Conservation (phyloP, 768 basidiomycete genomes). For the Rubroboletus pulcherrimus region DNA sequence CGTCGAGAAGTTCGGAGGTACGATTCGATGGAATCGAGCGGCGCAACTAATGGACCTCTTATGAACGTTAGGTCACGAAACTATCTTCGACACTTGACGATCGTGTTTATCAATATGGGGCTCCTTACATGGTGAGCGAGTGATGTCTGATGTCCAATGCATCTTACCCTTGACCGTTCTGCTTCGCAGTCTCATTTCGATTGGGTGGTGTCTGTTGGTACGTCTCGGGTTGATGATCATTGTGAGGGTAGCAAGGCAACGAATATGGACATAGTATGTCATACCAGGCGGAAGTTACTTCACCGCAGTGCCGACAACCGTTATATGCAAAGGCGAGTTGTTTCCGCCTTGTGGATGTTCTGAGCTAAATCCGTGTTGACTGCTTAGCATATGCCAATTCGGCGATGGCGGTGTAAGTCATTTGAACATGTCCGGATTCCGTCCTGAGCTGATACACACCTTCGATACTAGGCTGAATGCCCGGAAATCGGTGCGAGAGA, state of each 20-base stretch:
- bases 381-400: slow-evolving; percentile 7
- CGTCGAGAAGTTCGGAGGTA: slow-evolving; percentile 7
- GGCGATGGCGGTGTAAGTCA: slow-evolving; percentile 11
- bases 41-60: not conserved
- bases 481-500: not conserved
- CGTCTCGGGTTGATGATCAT: not conserved
- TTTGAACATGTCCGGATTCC: not conserved
- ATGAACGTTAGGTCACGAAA: slow-evolving; percentile 1
- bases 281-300: not conserved
- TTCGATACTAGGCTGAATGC: not conserved
- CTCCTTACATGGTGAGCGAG: slow-evolving; percentile 7
- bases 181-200: not conserved
- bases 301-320: not conserved
- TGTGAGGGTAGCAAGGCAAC: not conserved
- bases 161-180: not conserved
- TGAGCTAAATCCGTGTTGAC: not conserved
- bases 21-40: too few species aligned
- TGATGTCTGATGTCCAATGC: not conserved
- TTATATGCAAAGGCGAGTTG: slow-evolving; percentile 3
- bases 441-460: not conserved
- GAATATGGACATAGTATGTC: not conserved
- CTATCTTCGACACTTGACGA: slow-evolving; percentile 5
- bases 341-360: not conserved
- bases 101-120: slow-evolving; percentile 13
- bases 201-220: slow-evolving; percentile 12